Evolutionary conservation across 164 flowering plant genomes (phyloP).

Genomic region (Sextonia rubra): DNA sequence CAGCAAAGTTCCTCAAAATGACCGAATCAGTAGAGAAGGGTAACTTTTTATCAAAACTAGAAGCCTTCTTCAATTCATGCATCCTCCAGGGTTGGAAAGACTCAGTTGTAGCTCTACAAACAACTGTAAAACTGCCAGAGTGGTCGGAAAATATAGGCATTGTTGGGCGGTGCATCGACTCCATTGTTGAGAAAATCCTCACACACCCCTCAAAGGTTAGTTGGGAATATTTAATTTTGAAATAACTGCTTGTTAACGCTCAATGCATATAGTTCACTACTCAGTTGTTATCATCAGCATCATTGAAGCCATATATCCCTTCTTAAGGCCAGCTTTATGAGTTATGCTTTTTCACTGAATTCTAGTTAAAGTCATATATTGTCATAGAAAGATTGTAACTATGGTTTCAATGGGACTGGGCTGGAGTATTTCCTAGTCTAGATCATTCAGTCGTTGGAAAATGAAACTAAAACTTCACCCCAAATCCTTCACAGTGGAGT

Average conservation of each 20-base stretch:
- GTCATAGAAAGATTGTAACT: too few relatives aligned
- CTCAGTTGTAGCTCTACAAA: slow-evolving; percentile 54
- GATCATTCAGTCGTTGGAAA: too few relatives aligned
- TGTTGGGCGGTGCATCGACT: slow-evolving; percentile 61
- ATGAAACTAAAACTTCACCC: too few relatives aligned
- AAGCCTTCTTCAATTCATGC: slow-evolving; percentile 72
- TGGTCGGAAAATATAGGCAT: slow-evolving; percentile 82
- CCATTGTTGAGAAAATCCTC: slow-evolving; percentile 69
- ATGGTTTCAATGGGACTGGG: too few relatives aligned
- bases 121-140: slow-evolving; percentile 42
- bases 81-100: slow-evolving; percentile 93
- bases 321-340: too few relatives aligned
- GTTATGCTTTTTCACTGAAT: too few relatives aligned
- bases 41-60: slow-evolving; percentile 62
- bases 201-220: slow-evolving; percentile 60
- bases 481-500: too few relatives aligned
- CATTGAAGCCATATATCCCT: too few relatives aligned
- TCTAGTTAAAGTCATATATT: too few relatives aligned
- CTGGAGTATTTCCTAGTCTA: too few relatives aligned
- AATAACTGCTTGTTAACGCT: too few relatives aligned
- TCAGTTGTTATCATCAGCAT: too few relatives aligned
- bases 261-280: not conserved
- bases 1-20: slow-evolving; percentile 82
- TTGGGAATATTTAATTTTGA: not conserved
- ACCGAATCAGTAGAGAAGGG: slow-evolving; percentile 67